Base-by-base conservation (phyloP, 306 rosid species). In the Citrullus mucosospermus region DNA sequence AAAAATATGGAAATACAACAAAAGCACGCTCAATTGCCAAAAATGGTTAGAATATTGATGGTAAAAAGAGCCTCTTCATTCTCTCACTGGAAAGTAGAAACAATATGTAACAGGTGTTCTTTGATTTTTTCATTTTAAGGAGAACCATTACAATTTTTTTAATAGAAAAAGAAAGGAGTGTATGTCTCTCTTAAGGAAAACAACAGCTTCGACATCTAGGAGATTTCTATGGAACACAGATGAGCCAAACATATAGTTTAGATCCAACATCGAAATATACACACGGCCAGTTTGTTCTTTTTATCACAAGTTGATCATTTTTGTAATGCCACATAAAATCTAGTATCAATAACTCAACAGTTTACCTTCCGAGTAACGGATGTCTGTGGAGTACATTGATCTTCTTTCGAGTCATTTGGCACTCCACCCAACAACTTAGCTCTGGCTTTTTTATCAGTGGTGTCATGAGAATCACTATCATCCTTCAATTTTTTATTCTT, bases 361-460 rank as follows among this genome's bases (percentile, higher is more conserved):
- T 85, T 88, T 81, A 90, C 98, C 96, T 92, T 92, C 81, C 90
- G 88, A 79, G 88, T 81, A 4, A 68, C 80, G 60, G 93, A 79
- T 82, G 63, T 86, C 36, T 48, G 81, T 81, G 74, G 83, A 75
- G 86, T 78, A 60, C 70, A 78, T 78, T 80, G 78, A 80, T 79
- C 86, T 75, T 81, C 92, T 68, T 85, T 87, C 18, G 66, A 75
- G 75, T 84, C 87, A 66, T 53, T 58, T 50, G 75, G 75, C 73
- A 11, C 82, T 60, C 79, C 80, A 83, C 83, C 51, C 61, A 61
- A 36, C 65, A 55, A 78, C 54, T 76, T 81, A 54, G 78, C 89
- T 14, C 81, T 85, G 59, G 82, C 74, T 51, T 84, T 51, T 79
- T 86, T 84, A 71, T 72, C 80, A 57, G 51, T 8, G 48, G 84